Evolutionary conservation across 495 filamentous ascomycete genomes (phyloP).

Genomic region (Aspergillus homomorphus): DNA sequence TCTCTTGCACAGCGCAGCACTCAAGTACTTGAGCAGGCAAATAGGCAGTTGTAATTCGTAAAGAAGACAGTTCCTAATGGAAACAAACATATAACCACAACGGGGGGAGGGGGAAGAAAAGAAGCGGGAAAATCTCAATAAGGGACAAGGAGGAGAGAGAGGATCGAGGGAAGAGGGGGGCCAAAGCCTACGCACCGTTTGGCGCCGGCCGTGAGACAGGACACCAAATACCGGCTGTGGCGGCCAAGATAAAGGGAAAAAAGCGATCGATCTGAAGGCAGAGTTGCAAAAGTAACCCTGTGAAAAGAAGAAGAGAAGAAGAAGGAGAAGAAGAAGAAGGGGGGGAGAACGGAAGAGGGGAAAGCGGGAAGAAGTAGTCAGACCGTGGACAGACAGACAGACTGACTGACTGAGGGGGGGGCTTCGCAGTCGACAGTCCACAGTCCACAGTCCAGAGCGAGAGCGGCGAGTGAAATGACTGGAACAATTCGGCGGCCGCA

Average conservation of each 20-base stretch:
- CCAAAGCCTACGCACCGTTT: slow-evolving; percentile 56
- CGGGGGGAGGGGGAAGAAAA: slow-evolving; percentile 22
- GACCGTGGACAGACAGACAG: not conserved
- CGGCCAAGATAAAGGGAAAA: slow-evolving; percentile 43
- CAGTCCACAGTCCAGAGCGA: slow-evolving; percentile 8
- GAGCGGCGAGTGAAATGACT: not conserved
- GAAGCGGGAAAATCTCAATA: slow-evolving; percentile 26
- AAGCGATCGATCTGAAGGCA: slow-evolving; percentile 40
- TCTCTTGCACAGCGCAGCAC: slow-evolving; percentile 3
- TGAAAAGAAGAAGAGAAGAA: slow-evolving; percentile 11
- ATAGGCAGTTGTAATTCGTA: slow-evolving; percentile 19
- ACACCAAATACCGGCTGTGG: slow-evolving; percentile 56
- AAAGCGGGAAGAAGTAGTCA: slow-evolving; percentile 21
- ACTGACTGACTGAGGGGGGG: slow-evolving; percentile 1
- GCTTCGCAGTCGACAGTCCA: slow-evolving; percentile 5
- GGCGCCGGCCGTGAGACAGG: slow-evolving; percentile 55
- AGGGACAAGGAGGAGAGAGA: slow-evolving; percentile 21
- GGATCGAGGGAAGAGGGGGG: slow-evolving; percentile 33
- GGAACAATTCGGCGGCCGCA: slow-evolving; percentile 19
- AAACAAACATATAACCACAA: slow-evolving; percentile 25
- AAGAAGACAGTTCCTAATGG: slow-evolving; percentile 14
- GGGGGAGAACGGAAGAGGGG: slow-evolving; percentile 16
- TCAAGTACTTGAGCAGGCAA: slow-evolving; percentile 17
- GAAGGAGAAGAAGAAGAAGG: slow-evolving; percentile 11
- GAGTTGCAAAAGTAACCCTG: slow-evolving; percentile 27